A percentile compares a stretch with the other conserved stretches of the same genome.
Evolutionary conservation across 2,329 filamentous ascomycete species (phyloP).

Genomic region (Penicillium capsulatum): DNA sequence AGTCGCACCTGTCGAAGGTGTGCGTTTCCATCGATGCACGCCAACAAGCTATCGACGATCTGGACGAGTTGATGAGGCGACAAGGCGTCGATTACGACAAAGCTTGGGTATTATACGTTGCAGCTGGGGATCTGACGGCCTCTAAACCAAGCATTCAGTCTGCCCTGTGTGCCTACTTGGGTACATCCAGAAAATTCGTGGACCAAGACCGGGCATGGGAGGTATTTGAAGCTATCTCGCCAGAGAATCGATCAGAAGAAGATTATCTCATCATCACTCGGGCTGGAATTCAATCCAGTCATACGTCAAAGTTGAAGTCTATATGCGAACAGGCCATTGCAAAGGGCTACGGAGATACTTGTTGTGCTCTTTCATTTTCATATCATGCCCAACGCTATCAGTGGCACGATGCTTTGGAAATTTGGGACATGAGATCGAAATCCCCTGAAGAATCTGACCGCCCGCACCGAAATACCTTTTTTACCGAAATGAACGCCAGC

Average conservation of each 20-base stretch:
- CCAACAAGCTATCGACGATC: constrained; percentile 15
- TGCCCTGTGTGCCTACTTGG: constrained; percentile 37
- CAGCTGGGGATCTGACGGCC: constrained; percentile 26
- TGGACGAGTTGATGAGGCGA: constrained; percentile 17
- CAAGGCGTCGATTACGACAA: constrained; percentile 30
- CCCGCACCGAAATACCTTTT: constrained; percentile 8
- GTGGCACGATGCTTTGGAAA: constrained; percentile 31
- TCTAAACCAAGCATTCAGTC: constrained; percentile 12
- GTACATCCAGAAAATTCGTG: constrained; percentile 33
- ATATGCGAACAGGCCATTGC: constrained; percentile 42
- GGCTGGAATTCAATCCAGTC: constrained; percentile 41
- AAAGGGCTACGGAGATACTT: constrained; percentile 22
- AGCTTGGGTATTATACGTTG: constrained; percentile 42
- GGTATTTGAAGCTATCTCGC: constrained; percentile 45
- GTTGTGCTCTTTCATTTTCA: constrained; percentile 31
- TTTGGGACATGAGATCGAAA: constrained; percentile 29
- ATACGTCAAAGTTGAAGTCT: constrained; percentile 36
- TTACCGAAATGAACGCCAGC: constrained; percentile 12
- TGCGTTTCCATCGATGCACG: not conserved
- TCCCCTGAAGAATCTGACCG: not conserved
- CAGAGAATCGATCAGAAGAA: constrained; percentile 33
- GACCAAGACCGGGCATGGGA: constrained; percentile 43
- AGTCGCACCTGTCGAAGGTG: not conserved
- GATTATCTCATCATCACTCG: constrained; percentile 46
- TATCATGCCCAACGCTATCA: constrained; percentile 28